Evolutionary conservation across 2,329 filamentous ascomycete species (phyloP).

Genomic region (Clonostachys sp.): DNA sequence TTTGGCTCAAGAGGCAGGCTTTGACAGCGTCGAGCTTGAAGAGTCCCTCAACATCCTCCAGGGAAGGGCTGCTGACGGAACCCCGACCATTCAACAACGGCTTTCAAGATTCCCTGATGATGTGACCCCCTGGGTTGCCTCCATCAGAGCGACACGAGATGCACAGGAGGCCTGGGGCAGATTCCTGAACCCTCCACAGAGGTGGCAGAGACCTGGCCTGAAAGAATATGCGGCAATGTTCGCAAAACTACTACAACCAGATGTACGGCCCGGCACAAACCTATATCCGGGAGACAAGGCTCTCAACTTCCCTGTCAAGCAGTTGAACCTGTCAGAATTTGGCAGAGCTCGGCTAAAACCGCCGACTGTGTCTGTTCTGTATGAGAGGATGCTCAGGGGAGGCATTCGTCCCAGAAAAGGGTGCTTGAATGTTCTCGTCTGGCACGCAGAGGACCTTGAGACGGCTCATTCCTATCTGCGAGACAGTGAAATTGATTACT

Average conservation of each 20-base stretch:
- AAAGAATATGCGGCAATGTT: constrained; percentile 58
- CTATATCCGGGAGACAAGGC: constrained; percentile 57
- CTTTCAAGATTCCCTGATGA: constrained; percentile 9
- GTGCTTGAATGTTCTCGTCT: constrained; percentile 52
- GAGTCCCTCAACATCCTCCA: constrained; percentile 45
- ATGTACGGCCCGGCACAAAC: constrained; percentile 13
- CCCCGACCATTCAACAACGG: constrained; percentile 52
- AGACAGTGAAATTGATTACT: constrained; percentile 26
- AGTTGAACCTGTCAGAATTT: constrained; percentile 54
- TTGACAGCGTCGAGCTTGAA: constrained; percentile 39
- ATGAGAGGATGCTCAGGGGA: constrained; percentile 48
- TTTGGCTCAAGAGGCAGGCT: constrained; percentile 53
- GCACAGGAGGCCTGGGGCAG: constrained; percentile 56
- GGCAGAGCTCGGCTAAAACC: constrained; percentile 59
- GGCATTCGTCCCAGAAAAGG: constrained; percentile 41
- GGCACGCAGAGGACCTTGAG: constrained; percentile 40
- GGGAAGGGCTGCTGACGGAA: constrained; percentile 41
- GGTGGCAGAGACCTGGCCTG: constrained; percentile 24
- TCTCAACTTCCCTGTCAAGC: constrained; percentile 32
- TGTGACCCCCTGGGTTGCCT: constrained; percentile 45
- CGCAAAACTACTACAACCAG: constrained; percentile 40
- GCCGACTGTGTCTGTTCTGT: constrained; percentile 54
- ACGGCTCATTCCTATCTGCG: constrained; percentile 44
- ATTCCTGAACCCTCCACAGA: constrained; percentile 31
- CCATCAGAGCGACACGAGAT: constrained; percentile 55